Base-by-base conservation (phyloP, 1,284 basidiomycete genomes). In the Fomitopsis palustris region DNA sequence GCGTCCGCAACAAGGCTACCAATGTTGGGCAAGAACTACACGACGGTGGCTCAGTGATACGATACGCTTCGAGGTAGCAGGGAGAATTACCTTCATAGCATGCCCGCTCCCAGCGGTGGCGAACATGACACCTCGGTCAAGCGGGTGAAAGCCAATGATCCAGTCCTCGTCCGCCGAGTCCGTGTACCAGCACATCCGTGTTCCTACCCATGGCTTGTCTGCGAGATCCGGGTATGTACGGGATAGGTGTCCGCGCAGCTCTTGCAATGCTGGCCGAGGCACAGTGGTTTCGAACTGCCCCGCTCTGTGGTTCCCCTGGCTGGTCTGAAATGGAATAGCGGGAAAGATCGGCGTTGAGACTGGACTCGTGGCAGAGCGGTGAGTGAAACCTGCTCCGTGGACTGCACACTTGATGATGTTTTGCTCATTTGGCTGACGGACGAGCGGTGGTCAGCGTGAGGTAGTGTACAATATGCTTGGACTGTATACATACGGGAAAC, bases 161-260 rank as follows among this genome's bases (percentile, higher is more conserved):
- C 90, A 95, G 72, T 93, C 78, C 1, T 83, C 84, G 68, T 94
- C 90, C 1, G 84, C 79, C 3, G 88, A 81, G 67, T 91, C 88
- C n/a, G 85, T 86, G 66, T 92, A 91, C 92, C 93, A 95, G 75
- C 94, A 96, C 62, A 96, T 76, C 55, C 94, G 80, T 7, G 92
- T 94, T 3, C 75, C 76, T 23, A 73, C 72, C 65, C 93, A 88
- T 0, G 87, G 82, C 68, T 84, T 88, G 62, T 81, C 72, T 5
- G 83, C 87, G 45, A 96, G 79, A 55, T 83, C 82, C 14, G 93
- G 93, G 72, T 88, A 95, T 35, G 92, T 72, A 21, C 72, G 66
- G n/a, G 73, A 68, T 6, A 95, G 72, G 39, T 79, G 70, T 10
- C 72, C 67, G 29, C 90, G 78, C 60, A 95, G 73, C 39, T 70